Evolutionary conservation across 2,329 filamentous ascomycete species (phyloP).

Genomic region (Calonectria pseudoreteaudii): DNA sequence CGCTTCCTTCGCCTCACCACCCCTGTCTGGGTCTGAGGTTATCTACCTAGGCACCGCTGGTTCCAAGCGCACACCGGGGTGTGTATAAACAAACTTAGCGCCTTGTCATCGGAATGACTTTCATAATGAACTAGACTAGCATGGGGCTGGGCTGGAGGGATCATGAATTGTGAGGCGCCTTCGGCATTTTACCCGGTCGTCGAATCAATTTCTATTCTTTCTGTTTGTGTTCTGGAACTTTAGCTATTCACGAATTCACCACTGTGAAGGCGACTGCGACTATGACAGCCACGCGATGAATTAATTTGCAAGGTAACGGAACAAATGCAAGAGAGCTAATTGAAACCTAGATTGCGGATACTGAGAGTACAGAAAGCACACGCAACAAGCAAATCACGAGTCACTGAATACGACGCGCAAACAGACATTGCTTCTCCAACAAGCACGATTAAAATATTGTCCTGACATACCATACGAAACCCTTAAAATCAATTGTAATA

Average conservation of each 20-base stretch:
- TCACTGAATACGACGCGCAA: neutral
- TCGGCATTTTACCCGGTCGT: neutral
- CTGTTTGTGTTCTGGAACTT: neutral
- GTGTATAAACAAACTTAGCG: neutral
- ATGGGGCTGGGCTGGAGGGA: neutral
- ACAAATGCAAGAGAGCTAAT: neutral
- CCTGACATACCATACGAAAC: neutral
- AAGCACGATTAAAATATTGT: neutral
- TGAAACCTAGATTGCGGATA: neutral
- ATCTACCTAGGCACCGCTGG: neutral
- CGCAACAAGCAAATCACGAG: neutral
- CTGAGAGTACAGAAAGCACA: neutral
- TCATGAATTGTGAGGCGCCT: neutral
- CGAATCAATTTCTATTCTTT: neutral
- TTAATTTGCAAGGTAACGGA: slow-evolving; percentile 1
- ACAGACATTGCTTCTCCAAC: neutral
- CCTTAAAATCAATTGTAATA: neutral
- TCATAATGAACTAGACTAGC: neutral
- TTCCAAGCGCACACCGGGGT: neutral
- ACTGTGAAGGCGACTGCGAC: neutral
- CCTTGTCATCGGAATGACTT: neutral
- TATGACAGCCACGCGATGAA: neutral
- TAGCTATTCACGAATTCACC: neutral
- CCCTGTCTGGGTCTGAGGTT: neutral
- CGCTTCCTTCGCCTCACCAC: neutral